Conservation (phyloP, 169 alveolate genomes). For the Besnoitia besnoiti region DNA sequence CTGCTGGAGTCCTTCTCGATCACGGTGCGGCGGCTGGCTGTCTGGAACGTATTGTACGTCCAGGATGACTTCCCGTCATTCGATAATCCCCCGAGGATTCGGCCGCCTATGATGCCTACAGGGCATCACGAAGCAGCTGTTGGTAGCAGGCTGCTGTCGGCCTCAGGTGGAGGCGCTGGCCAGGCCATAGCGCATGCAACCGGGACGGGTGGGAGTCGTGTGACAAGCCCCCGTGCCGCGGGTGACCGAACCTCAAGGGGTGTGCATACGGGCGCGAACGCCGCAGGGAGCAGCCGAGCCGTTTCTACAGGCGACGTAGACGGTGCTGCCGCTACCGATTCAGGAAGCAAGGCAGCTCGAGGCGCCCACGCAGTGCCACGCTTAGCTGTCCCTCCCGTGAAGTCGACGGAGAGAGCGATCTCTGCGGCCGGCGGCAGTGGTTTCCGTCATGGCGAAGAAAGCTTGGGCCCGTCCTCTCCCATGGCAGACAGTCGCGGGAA, state of each 20-base stretch:
- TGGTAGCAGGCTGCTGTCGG: no score
- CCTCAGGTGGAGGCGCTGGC: no score
- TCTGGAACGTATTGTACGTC: slow-evolving; percentile 34
- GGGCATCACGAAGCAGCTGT: neutral
- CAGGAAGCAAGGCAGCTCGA: no score
- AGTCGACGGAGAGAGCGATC: neutral
- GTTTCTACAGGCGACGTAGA: no score
- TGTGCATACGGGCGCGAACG: no score
- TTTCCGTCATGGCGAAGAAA: neutral
- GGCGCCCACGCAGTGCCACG: neutral
- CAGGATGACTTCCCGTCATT: neutral
- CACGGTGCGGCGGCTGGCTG: slow-evolving; percentile 12
- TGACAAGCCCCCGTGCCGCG: no score
- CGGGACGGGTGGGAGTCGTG: no score
- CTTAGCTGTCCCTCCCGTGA: neutral
- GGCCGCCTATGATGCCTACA: no score
- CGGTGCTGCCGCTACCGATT: no score
- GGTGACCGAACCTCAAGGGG: no score
- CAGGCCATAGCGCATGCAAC: no score
- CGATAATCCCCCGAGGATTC: neutral
- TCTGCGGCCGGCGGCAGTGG: neutral
- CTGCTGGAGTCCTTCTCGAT: slow-evolving; percentile 4
- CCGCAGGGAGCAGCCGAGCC: no score
- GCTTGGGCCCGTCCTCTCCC: neutral
- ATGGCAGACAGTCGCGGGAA: neutral